A percentile compares a stretch with the other conserved stretches of the same genome.
Evolutionary conservation across 805 yeast genomes (phyloP).

Genomic region (Ogataea nitratoaversa): DNA sequence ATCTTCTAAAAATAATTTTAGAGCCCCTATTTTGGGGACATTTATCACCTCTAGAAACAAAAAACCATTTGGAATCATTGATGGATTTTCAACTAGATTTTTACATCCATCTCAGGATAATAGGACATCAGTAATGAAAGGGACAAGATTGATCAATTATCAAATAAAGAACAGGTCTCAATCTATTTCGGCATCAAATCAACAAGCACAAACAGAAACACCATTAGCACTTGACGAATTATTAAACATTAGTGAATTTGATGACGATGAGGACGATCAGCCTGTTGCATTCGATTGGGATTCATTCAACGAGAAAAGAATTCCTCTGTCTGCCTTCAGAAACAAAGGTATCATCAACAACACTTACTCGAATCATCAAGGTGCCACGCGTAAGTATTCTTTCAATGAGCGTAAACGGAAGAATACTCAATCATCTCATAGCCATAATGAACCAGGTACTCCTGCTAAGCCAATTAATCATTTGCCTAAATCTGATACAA

Average conservation of each 20-base stretch:
- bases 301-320: conserved; percentile 37
- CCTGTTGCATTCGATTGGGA: conserved; percentile 21
- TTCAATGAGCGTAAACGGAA: conserved; percentile 19
- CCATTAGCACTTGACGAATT: conserved; percentile 65
- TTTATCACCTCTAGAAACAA: conserved; percentile 73
- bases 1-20: conserved; percentile 73
- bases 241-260: conserved; percentile 82
- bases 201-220: conserved; percentile 10
- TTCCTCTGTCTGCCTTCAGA: conserved; percentile 88
- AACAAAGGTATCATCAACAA: conserved; percentile 55
- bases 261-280: conserved; percentile 62
- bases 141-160: conserved; percentile 10
- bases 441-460: not conserved
- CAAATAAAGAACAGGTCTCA: not conserved
- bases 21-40: conserved; percentile 91
- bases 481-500: not conserved
- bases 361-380: conserved; percentile 9
- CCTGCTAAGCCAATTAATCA: not conserved
- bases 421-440: conserved; percentile 1
- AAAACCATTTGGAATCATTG: conserved; percentile 90
- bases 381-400: conserved; percentile 23
- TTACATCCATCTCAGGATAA: conserved; percentile 44
- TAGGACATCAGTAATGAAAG: conserved; percentile 23
- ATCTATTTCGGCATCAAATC: conserved; percentile 1
- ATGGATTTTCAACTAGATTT: conserved; percentile 87